These are phyloP conservation scores for Acacia melanoxylon DNA, from an alignment of 306 rosid species.

Conservation along the genomic window DNA sequence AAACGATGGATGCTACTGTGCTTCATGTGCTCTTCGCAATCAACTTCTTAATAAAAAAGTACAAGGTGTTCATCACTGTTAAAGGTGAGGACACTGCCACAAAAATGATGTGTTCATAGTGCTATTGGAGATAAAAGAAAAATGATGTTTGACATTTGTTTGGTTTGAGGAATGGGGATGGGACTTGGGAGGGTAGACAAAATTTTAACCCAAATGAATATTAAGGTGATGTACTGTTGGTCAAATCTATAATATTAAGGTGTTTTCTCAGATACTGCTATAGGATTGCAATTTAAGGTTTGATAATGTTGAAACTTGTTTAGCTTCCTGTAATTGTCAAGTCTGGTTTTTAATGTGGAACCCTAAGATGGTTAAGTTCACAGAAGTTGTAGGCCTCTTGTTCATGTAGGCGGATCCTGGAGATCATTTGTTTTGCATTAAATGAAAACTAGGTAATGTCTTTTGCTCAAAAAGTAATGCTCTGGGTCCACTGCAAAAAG, in stretches of 20 bases:
- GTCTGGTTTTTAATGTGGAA: slow-evolving; percentile 25
- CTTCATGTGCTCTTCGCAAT: not conserved
- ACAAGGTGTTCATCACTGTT: no score
- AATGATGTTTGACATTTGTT: not conserved
- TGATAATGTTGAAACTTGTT: slow-evolving; percentile 21
- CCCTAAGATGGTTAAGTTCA: slow-evolving; percentile 25
- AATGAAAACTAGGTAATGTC: not conserved
- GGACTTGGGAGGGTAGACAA: no score
- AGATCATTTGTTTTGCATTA: not conserved
- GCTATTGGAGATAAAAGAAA: not conserved
- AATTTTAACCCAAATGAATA: not conserved
- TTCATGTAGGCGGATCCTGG: not conserved
- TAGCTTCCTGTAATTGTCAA: slow-evolving; percentile 15
- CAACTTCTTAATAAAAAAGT: no score
- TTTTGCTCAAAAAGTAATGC: not conserved
- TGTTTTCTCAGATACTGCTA: slow-evolving; percentile 15
- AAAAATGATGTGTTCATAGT: not conserved
- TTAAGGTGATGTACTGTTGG: slow-evolving; percentile 8
- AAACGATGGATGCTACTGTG: no score
- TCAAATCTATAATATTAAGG: not conserved
- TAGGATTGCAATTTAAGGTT: slow-evolving; percentile 24
- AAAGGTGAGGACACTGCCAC: no score
- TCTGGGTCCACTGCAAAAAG: not conserved
- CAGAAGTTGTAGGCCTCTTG: not conserved
- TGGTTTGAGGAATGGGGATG: no score